Evolutionary conservation across 2,329 filamentous ascomycete species (phyloP), one percentile per base, ranked within the genome.

Genomic region (Grosmannia huntii): DNA sequence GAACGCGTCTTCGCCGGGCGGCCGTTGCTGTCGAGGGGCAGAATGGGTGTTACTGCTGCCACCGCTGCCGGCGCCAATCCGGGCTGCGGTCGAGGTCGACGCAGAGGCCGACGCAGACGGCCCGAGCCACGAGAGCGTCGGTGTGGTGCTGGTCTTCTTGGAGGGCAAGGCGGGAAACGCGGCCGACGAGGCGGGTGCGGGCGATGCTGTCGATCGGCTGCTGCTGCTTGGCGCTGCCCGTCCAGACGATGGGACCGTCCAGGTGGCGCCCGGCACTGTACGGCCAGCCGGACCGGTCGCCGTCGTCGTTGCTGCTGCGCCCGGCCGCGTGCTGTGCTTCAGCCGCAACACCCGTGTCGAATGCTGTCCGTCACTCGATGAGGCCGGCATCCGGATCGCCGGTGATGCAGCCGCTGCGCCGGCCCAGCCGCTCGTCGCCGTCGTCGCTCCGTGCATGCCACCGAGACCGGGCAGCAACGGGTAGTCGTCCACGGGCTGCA

Each of bases 381-480:
- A 68, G 59, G 2, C 66, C 70, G 55, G 65, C 56, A 68, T 68
- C 25, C 49, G 31, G 38, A 1, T 86, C 69, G 65, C 82, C 81
- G 68, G 90, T 68, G 62, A 92, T 74, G 70, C 81, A 60, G 70
- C 75, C 0, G 82, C 82, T 0, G 78, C 88, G 50, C 68, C 75
- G 62, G 70, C 83, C 83, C 86, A 82, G 60, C 80, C 81, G 58
- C 75, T 79, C 11, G 72, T 79, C 10, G 77, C 73, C 0, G 79
- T 79, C 0, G 80, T 79, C 4, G 75, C 78, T 28, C 85, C 84
- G 44, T 84, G 78, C 71, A 86, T 82, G 55, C 86, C 86, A 57
- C 81, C 80, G 0, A 89, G 79, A 0, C 87, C 86, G 1, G 92
- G 91, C 0, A 97, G 76, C 1, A 88, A 89, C 0, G 92, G 92